Percentiles rank a stretch among this genome's conserved stretches.
phyloP scores from a whole-genome alignment of 1,284 basidiomycete genomes.

The Heterobasidion occidentale region DNA sequence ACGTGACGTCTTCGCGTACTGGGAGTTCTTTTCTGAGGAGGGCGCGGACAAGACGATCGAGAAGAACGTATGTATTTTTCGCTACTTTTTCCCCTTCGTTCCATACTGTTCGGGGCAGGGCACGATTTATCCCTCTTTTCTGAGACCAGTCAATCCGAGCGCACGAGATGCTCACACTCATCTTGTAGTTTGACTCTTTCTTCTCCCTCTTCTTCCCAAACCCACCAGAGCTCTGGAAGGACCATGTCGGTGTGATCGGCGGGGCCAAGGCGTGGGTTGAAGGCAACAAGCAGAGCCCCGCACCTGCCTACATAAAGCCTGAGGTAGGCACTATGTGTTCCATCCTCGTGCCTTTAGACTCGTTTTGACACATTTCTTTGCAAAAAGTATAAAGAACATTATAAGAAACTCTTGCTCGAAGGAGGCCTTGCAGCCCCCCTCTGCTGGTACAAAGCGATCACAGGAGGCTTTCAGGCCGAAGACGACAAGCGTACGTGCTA shows the following conservation, averaged over 20 bases:
- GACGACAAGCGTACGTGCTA: constrained; percentile 17
- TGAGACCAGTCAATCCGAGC: no score
- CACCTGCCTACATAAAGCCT: constrained; percentile 12
- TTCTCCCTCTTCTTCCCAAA: constrained; percentile 20
- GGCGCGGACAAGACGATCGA: constrained; percentile 20
- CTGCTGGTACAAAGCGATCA: constrained; percentile 21
- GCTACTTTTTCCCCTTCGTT: not conserved
- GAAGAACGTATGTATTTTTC: constrained; percentile 14
- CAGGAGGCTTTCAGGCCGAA: constrained; percentile 12
- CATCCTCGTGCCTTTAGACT: not conserved
- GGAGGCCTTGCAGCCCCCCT: constrained; percentile 16
- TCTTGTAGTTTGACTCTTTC: constrained; percentile 20
- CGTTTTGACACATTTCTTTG: not conserved
- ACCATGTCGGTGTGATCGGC: constrained; percentile 18
- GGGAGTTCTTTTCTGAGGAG: constrained; percentile 23
- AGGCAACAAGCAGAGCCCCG: constrained; percentile 13
- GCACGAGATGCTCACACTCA: not conserved
- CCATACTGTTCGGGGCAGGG: not conserved
- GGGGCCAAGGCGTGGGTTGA: constrained; percentile 19
- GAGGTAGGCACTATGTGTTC: not conserved
- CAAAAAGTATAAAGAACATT: not conserved
- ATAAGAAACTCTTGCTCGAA: constrained; percentile 7
- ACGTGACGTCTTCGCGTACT: constrained; percentile 24
- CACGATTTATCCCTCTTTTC: no score
- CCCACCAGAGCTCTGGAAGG: constrained; percentile 17